These are phyloP conservation scores for Phoenix roebelenii DNA, from an alignment of 176 grass and related monocot species.

Conservation along the genomic window DNA sequence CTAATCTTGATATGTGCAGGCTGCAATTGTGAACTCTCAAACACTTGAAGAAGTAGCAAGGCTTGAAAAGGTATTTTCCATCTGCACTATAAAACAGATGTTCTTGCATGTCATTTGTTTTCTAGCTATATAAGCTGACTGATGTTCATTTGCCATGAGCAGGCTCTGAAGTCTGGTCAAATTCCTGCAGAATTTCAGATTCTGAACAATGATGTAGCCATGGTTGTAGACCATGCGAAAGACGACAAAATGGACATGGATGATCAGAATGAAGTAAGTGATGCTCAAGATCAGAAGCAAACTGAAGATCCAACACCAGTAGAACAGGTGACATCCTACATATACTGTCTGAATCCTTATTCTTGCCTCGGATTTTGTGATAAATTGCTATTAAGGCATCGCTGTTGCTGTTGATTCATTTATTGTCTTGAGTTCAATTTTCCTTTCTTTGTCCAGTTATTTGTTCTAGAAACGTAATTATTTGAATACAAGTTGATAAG, in stretches of 20 bases:
- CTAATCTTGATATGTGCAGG: constrained; percentile 30
- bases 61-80: constrained; percentile 69
- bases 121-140: neutral
- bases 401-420: too few species aligned
- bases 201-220: constrained; percentile 40
- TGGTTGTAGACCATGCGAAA: constrained; percentile 38
- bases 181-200: constrained; percentile 81
- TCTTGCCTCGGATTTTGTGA: too few species aligned
- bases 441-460: too few species aligned
- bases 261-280: constrained; percentile 27
- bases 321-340: constrained; percentile 31
- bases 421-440: too few species aligned
- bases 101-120: neutral
- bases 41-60: constrained; percentile 93
- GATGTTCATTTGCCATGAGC: neutral
- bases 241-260: constrained; percentile 67
- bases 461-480: too few species aligned
- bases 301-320: constrained; percentile 41
- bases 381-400: too few species aligned
- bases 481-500: too few species aligned
- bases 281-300: constrained; percentile 32
- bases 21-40: constrained; percentile 87
- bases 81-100: constrained; percentile 1
- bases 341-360: too few species aligned
- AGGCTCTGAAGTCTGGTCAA: constrained; percentile 85